phyloP scores from a whole-genome alignment of 768 basidiomycete species.

The Phaffia australis region DNA sequence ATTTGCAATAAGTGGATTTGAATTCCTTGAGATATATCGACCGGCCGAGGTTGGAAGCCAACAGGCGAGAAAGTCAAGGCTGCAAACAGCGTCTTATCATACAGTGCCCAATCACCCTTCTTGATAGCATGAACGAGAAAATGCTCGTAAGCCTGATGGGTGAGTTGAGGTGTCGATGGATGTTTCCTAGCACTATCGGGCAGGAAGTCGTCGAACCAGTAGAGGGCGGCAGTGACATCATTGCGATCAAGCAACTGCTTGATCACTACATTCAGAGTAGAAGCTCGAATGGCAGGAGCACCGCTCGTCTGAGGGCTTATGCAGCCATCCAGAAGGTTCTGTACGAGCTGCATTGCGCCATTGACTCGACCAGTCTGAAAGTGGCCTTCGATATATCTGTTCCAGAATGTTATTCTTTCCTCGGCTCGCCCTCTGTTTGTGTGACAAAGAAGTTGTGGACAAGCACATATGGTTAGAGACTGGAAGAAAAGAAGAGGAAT shows the following conservation, averaged over 20 bases:
- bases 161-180: conserved; percentile 15
- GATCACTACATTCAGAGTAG: conserved; percentile 38
- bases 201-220: conserved; percentile 27
- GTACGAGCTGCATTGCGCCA: conserved; percentile 46
- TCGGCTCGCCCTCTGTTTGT: conserved; percentile 36
- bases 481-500: conserved; percentile 41
- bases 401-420: conserved; percentile 45
- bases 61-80: conserved; percentile 7
- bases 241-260: conserved; percentile 43
- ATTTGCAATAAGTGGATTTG: conserved; percentile 21
- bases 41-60: conserved; percentile 23
- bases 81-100: conserved; percentile 17
- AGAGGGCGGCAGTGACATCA: conserved; percentile 38
- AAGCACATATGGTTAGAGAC: conserved; percentile 52
- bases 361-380: conserved; percentile 40
- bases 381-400: conserved; percentile 51
- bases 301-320: not conserved
- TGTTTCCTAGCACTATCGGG: not conserved
- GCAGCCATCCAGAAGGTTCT: too few relatives aligned
- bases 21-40: conserved; percentile 21
- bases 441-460: conserved; percentile 43
- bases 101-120: conserved; percentile 14
- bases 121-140: conserved; percentile 19
- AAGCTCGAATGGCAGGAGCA: conserved; percentile 14
- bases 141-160: conserved; percentile 10